Percentiles rank a stretch among this genome's conserved stretches.
Conservation (phyloP, 176 grass and related monocot genomes). For the Saccharum officinarum region DNA sequence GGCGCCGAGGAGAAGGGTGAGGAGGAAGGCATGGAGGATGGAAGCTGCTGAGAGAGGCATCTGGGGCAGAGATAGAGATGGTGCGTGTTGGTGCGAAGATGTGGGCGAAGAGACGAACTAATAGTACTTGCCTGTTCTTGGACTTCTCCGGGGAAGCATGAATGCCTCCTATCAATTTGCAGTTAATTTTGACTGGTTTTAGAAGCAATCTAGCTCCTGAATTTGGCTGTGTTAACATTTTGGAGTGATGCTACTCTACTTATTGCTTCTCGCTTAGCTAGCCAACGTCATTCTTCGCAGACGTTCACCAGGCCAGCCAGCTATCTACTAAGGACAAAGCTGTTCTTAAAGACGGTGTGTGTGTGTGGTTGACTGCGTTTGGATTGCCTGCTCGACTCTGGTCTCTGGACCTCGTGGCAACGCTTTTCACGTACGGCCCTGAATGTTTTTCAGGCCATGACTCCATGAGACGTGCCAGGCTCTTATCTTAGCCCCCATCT, state of each 20-base stretch:
- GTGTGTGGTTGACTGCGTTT: neutral
- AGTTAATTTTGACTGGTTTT: neutral
- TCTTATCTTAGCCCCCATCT: neutral
- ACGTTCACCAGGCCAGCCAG: neutral
- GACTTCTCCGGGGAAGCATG: neutral
- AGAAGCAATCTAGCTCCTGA: neutral
- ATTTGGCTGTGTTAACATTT: neutral
- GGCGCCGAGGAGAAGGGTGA: constrained; percentile 2
- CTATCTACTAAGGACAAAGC: neutral
- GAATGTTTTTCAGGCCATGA: neutral
- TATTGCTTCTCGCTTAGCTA: neutral
- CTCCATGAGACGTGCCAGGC: neutral
- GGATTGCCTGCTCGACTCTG: neutral
- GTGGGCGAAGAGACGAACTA: neutral
- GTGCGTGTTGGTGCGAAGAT: no score
- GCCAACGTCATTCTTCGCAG: neutral
- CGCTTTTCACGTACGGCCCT: neutral
- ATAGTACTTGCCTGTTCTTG: neutral
- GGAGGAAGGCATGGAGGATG: neutral
- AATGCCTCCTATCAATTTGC: neutral
- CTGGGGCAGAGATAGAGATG: neutral
- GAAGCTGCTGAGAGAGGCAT: constrained; percentile 10
- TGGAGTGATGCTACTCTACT: neutral
- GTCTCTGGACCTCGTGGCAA: neutral
- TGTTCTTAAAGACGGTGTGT: neutral